These are phyloP conservation scores for Apiospora arundinis DNA, from an alignment of 2,329 filamentous ascomycete genomes.

Conservation along the genomic window DNA sequence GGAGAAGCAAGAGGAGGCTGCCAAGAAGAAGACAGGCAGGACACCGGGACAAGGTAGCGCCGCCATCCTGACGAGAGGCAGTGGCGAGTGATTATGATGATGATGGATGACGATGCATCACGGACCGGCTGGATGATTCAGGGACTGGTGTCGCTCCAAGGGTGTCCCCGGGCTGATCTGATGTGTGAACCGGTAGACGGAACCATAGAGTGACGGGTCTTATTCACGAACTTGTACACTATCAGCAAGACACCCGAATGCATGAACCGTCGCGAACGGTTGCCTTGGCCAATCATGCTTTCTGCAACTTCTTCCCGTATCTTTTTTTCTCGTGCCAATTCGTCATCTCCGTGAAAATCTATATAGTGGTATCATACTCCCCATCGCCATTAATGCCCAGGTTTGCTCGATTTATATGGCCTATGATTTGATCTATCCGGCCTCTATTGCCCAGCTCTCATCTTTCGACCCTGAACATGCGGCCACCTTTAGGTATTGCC, in stretches of 20 bases:
- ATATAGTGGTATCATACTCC: constrained; percentile 28
- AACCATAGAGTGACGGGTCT: constrained; percentile 25
- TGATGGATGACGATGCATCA: constrained; percentile 32
- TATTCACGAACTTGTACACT: constrained; percentile 23
- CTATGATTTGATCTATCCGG: not conserved
- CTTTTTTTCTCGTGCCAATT: not conserved
- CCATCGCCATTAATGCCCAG: not conserved
- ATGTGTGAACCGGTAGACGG: constrained; percentile 3
- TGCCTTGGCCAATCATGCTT: not conserved
- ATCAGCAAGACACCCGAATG: constrained; percentile 2
- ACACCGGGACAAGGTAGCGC: constrained; percentile 73
- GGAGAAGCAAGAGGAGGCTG: constrained; percentile 98
- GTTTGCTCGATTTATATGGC: not conserved
- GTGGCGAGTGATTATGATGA: constrained; percentile 25
- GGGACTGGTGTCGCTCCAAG: not conserved
- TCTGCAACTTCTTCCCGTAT: not conserved
- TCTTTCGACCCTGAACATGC: not conserved
- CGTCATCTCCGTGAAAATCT: constrained; percentile 23
- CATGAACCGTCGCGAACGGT: constrained; percentile 5
- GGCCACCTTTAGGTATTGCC: not conserved
- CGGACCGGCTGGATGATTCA: not conserved
- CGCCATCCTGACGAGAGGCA: constrained; percentile 74
- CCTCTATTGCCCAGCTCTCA: not conserved
- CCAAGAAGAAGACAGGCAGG: constrained; percentile 90
- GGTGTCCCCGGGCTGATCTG: not conserved